A percentile compares a stretch with the other conserved stretches of the same genome.
Evolutionary conservation across 441 rosid species (phyloP).

Genomic region (Erysimum cheiri): DNA sequence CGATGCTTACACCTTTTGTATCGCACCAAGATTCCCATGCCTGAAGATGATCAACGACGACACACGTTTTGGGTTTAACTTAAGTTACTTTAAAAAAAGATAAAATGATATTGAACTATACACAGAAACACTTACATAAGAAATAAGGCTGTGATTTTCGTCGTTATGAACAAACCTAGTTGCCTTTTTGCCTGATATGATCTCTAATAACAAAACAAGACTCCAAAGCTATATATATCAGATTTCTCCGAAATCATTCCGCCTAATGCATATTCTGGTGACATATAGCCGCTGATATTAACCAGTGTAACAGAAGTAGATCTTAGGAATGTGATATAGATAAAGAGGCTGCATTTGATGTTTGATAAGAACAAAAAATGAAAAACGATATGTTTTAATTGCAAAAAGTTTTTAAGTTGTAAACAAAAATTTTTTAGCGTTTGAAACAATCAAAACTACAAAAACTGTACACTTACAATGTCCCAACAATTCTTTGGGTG

Average conservation of each 20-base stretch:
- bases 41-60: not conserved
- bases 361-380: too few relatives aligned
- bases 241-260: conserved; percentile 38
- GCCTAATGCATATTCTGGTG: conserved; percentile 60
- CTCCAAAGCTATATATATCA: conserved; percentile 44
- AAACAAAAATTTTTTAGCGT: too few relatives aligned
- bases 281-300: conserved; percentile 58
- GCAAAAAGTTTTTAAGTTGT: too few relatives aligned
- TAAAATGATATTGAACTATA: too few relatives aligned
- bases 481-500: too few relatives aligned
- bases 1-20: not conserved
- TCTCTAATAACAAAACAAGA: conserved; percentile 13
- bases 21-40: not conserved
- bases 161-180: not conserved
- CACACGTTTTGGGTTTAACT: not conserved
- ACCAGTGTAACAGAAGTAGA: not conserved
- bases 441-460: too few relatives aligned
- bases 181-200: not conserved
- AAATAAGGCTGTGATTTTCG: not conserved
- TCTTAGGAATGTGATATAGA: too few relatives aligned
- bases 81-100: too few relatives aligned
- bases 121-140: not conserved
- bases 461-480: too few relatives aligned
- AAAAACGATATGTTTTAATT: too few relatives aligned
- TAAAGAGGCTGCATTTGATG: too few relatives aligned